Percentiles rank a stretch among this genome's conserved stretches.
Evolutionary conservation across 1,284 basidiomycete species (phyloP).

Genomic region (Ustilago curta): DNA sequence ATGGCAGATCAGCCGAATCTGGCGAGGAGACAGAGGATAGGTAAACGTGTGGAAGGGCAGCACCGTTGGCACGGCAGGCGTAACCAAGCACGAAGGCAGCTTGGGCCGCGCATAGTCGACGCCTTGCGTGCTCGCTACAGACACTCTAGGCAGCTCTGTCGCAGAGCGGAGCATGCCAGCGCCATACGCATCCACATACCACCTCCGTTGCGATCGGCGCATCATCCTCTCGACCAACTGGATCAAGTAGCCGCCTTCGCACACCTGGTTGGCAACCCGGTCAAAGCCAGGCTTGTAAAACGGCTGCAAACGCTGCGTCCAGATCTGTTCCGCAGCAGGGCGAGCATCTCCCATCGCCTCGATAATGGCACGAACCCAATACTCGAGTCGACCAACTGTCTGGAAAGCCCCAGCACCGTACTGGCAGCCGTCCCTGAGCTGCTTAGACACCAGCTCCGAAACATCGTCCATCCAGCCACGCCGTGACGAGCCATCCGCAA

Average conservation of each 20-base stretch:
- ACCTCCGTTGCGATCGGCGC: slow-evolving; percentile 73
- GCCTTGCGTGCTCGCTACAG: slow-evolving; percentile 18
- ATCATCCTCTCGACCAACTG: slow-evolving; percentile 74
- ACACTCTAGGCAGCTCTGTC: slow-evolving; percentile 29
- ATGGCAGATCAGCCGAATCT: slow-evolving; percentile 75
- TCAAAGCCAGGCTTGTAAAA: slow-evolving; percentile 70
- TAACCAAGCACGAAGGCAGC: slow-evolving; percentile 71
- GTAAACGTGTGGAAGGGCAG: slow-evolving; percentile 77
- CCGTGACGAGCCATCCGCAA: neutral
- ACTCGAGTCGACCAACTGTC: slow-evolving; percentile 68
- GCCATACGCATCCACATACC: slow-evolving; percentile 72
- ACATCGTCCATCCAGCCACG: slow-evolving; percentile 73
- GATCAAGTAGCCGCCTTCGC: slow-evolving; percentile 74
- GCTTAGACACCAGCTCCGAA: slow-evolving; percentile 72
- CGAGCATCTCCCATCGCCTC: slow-evolving; percentile 45
- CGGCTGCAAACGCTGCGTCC: slow-evolving; percentile 70
- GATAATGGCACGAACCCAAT: slow-evolving; percentile 73
- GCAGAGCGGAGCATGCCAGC: slow-evolving; percentile 4
- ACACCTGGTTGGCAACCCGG: slow-evolving; percentile 64
- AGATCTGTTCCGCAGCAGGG: slow-evolving; percentile 67
- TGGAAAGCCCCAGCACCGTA: slow-evolving; percentile 72
- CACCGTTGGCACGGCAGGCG: slow-evolving; percentile 73
- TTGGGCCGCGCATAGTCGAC: slow-evolving; percentile 65
- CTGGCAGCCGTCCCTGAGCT: slow-evolving; percentile 71
- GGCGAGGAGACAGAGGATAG: slow-evolving; percentile 73